Evolutionary conservation across 306 rosid genomes (phyloP).

Genomic region (Cucurbita ficifolia): DNA sequence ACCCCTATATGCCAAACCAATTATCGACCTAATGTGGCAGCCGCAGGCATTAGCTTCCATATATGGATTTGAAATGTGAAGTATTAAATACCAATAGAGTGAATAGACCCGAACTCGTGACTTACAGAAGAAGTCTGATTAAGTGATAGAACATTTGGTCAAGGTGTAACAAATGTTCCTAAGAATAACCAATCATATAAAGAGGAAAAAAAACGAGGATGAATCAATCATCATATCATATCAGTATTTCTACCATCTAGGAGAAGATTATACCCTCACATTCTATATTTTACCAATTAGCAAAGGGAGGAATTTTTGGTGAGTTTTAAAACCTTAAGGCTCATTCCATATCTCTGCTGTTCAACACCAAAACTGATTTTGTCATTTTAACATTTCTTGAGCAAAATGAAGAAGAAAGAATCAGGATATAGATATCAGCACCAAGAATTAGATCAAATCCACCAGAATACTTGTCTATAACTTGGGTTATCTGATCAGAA

Average conservation of each 20-base stretch:
- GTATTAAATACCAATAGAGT: too few species aligned
- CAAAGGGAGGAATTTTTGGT: not conserved
- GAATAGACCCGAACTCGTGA: too few species aligned
- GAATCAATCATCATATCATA: not conserved
- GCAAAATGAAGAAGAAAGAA: slow-evolving; percentile 5
- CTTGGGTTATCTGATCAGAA: slow-evolving; percentile 40
- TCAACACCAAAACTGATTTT: not conserved
- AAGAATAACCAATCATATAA: too few species aligned
- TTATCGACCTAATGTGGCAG: not conserved
- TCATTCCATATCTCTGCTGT: not conserved
- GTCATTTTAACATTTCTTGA: not conserved
- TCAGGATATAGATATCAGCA: slow-evolving; percentile 88
- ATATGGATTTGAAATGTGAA: not conserved
- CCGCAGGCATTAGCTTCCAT: not conserved
- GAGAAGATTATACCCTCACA: not conserved
- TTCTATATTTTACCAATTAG: not conserved
- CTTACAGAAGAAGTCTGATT: too few species aligned
- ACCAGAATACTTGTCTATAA: slow-evolving; percentile 42
- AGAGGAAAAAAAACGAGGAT: too few species aligned
- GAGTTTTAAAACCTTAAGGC: not conserved
- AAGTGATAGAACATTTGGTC: too few species aligned
- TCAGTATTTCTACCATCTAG: not conserved
- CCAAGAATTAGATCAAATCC: slow-evolving; percentile 82
- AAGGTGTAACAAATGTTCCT: too few species aligned
- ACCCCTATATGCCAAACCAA: not conserved